Base-by-base conservation (phyloP, 148 eudicot species). In the Rhododendron williamsianum region DNA sequence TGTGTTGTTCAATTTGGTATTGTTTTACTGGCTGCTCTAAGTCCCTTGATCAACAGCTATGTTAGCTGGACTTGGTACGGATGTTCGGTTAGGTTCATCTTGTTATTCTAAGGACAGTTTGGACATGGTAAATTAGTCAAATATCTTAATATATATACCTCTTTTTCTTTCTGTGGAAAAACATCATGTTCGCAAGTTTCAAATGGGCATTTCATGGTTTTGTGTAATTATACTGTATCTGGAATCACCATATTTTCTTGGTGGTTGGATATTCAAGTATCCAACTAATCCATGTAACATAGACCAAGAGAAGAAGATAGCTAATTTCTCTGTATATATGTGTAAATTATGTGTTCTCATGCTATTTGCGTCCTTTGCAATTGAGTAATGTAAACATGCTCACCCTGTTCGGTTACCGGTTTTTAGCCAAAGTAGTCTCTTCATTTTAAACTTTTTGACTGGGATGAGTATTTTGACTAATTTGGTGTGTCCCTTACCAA, bases 1-100 rank as follows among this genome's bases (percentile, higher is more conserved):
- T 27, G 74, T 63, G 35, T 76, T 86, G 58, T 63, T 35, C 54
- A 52, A 43, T 78, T 67, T 86, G 78, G 52, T 19, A 16, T 19
- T 46, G 46, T 2, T 41, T 6, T 67, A 72, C 43, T 71, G 73
- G 77, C 67, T 43, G 72, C 18, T n/a, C n/a, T 63, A 12, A 36
- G 21, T 18, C n/a, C 85, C 76, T 63, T 43, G 2, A 41, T 78
- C 35, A 78, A 25, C 33, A 4, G 43, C 43, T 9, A 2, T 2
- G 58, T 52, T 13, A 2, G 4, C 35, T 30, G 18, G 74, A 69
- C 74, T 69, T 27, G 36, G 74, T 69, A 69, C 6, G 4, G 36
- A 30, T 69, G 38, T 27, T 27, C 9, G 36, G 19, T 27, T 69
- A 30, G 38, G 36, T 27, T 27, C 35, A 69, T 27, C 74, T 69